Percentiles rank a stretch among this genome's conserved stretches.
phyloP scores from a whole-genome alignment of 345 rosid genomes.

The Rhodomyrtus tomentosa region DNA sequence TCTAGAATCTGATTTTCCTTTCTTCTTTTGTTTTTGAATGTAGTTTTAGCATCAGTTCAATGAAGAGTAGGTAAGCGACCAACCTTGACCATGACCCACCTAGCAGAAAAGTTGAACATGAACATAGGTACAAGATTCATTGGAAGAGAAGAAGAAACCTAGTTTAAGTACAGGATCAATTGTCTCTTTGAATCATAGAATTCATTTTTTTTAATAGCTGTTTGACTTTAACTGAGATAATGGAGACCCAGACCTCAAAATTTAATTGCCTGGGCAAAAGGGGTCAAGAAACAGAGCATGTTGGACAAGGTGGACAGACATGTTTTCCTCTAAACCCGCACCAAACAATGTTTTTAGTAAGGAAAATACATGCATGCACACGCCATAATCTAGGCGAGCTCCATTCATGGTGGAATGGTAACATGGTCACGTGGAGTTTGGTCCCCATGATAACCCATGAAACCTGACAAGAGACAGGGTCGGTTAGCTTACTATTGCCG shows the following conservation, averaged over 20 bases:
- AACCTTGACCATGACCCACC: not conserved
- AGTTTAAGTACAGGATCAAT: not conserved
- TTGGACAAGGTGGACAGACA: slow-evolving; percentile 42
- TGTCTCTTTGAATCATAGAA: not conserved
- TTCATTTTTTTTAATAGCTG: not conserved
- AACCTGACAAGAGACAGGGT: not conserved
- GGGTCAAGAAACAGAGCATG: not conserved
- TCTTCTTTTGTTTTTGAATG: not conserved
- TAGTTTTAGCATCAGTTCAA: not conserved
- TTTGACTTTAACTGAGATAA: not conserved
- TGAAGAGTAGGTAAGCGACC: not conserved
- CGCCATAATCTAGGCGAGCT: slow-evolving; percentile 17
- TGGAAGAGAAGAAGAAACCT: not conserved
- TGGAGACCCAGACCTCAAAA: not conserved
- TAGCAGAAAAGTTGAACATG: not conserved
- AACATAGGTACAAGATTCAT: not conserved
- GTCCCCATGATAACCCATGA: not conserved
- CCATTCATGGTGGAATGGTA: slow-evolving; percentile 10
- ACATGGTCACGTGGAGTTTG: slow-evolving; percentile 44
- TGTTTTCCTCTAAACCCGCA: slow-evolving; percentile 34
- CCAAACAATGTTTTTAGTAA: not conserved
- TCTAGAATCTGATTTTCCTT: too few relatives aligned
- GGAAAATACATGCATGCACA: slow-evolving; percentile 21
- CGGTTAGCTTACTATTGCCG: not conserved
- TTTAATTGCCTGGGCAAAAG: not conserved